Conservation (phyloP, 208 protist genomes). For the Leishmania gerbilli region DNA sequence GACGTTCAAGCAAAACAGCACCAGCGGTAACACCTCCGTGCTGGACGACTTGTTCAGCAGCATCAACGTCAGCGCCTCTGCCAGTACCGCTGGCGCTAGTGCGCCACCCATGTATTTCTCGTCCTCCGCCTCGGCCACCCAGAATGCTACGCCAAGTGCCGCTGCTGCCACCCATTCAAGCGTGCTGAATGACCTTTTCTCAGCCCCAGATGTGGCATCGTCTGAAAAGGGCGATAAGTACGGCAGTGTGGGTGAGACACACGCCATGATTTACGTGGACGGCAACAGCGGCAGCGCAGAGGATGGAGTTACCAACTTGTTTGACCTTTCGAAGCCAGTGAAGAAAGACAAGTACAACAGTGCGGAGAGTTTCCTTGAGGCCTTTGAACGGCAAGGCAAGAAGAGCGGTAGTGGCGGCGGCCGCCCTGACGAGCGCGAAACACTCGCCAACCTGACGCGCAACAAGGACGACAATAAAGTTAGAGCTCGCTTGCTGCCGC, state of each 20-base stretch:
- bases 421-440: slow-evolving; percentile 26
- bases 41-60: slow-evolving; percentile 72
- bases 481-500: slow-evolving; percentile 66
- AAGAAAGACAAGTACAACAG: slow-evolving; percentile 50
- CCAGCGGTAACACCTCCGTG: slow-evolving; percentile 11
- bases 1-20: neutral
- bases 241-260: neutral
- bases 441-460: slow-evolving; percentile 53
- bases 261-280: slow-evolving; percentile 40
- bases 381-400: slow-evolving; percentile 69
- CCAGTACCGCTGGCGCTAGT: neutral
- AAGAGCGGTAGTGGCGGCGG: slow-evolving; percentile 7
- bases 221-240: neutral
- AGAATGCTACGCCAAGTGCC: neutral
- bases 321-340: slow-evolving; percentile 68
- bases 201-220: neutral
- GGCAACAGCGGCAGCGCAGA: neutral
- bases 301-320: slow-evolving; percentile 43
- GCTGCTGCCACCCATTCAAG: slow-evolving; percentile 5
- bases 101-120: slow-evolving; percentile 6
- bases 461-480: slow-evolving; percentile 80
- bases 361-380: slow-evolving; percentile 63
- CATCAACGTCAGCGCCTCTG: slow-evolving; percentile 18
- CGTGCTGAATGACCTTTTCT: slow-evolving; percentile 43
- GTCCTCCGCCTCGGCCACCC: neutral